Percentiles rank a stretch among this genome's conserved stretches.
Evolutionary conservation across 2,329 filamentous ascomycete genomes (phyloP).

Genomic region (Aspergillus thermomutatus): DNA sequence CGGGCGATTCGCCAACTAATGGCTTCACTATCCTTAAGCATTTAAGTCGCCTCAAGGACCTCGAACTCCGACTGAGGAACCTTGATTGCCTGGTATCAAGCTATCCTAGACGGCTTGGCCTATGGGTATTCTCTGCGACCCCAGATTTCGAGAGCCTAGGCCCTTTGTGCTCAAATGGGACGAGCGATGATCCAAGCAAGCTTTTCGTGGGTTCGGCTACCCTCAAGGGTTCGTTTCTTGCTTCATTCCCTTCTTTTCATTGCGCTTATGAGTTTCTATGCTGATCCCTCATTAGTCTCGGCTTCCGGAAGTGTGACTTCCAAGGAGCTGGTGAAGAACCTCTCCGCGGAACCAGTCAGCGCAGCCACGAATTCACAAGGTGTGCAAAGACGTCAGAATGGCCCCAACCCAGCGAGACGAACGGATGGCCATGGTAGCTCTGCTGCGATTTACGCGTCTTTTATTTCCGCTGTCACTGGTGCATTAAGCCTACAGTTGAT

Average conservation of each 20-base stretch:
- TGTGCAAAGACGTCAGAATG: constrained; percentile 23
- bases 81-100: constrained; percentile 38
- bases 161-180: constrained; percentile 24
- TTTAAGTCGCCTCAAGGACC: constrained; percentile 38
- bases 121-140: constrained; percentile 41
- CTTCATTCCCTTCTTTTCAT: not conserved
- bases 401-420: constrained; percentile 22
- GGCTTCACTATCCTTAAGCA: constrained; percentile 37
- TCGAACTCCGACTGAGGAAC: constrained; percentile 35
- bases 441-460: constrained; percentile 37
- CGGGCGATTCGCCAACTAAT: constrained; percentile 32
- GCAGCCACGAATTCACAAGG: constrained; percentile 16
- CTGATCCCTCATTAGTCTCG: constrained; percentile 24
- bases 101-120: constrained; percentile 34
- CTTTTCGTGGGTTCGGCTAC: constrained; percentile 30
- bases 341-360: constrained; percentile 29
- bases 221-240: constrained; percentile 29
- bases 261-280: not conserved
- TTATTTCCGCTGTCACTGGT: constrained; percentile 39
- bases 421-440: constrained; percentile 30
- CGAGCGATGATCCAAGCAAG: constrained; percentile 24
- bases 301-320: constrained; percentile 35
- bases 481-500: constrained; percentile 36
- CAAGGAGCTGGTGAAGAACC: constrained; percentile 34
- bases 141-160: constrained; percentile 35